Base-by-base conservation (phyloP, 2,329 filamentous ascomycete genomes). In the Claviceps humidiphila region DNA sequence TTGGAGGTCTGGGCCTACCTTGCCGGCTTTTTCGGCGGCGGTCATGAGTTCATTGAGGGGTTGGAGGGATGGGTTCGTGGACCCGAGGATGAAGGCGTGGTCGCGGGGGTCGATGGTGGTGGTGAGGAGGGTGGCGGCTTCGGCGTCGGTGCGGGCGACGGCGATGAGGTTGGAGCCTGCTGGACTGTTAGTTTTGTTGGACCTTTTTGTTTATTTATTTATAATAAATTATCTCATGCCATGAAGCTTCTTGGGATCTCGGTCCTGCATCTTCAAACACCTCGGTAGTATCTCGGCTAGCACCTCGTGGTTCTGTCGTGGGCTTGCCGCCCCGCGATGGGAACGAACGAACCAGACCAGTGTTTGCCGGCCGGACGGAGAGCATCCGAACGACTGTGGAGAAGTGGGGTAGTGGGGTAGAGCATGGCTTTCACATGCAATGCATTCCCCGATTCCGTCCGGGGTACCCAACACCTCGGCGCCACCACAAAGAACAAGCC, bases 101-200 rank as follows among this genome's bases (percentile, higher is more conserved):
- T 98, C 93, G 62, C 93, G 87, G 54, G 87, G 84, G 72, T 98
- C 93, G 66, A 98, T 96, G 61, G 89, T 95, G 38, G 88, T 91
- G 57, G 89, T 95, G 74, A 98, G 95, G 62, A 98, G 84, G 4
- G 93, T 98, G 38, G 93, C 93, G 51, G 93, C 93, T 76, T 98
- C 93, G 60, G 93, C 94, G 71, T 98, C 93, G 54, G 93, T 98
- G 63, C 93, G 85, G 51, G 93, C 93, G 58, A 98, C 82, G 59
- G 89, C 88, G 41, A 98, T 73, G 56, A 98, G 84, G 65, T 98
- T 89, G 56, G 82, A 78, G 58, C 87, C 82, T 86, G 56, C 17
- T 11, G 8, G 14, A 9, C 9, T 34, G 30, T 34, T 34, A 13
- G 13, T 49, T 4, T 0, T 17, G 14, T 9, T 20, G 17, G 48